Evolutionary conservation across 352 stramenopile genomes (phyloP).

Genomic region (Phytophthora constricta): DNA sequence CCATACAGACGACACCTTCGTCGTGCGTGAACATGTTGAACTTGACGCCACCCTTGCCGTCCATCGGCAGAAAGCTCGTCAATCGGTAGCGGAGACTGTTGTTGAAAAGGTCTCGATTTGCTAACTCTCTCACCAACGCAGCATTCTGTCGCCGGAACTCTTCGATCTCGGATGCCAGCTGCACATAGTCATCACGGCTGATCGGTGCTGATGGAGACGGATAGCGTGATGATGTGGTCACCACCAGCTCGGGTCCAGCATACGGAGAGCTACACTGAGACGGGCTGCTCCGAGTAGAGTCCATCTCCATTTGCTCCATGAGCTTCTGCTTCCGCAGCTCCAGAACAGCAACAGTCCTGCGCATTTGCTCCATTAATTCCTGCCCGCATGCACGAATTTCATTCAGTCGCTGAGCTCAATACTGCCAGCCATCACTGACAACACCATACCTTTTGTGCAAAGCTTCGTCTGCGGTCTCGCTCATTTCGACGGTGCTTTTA

Average conservation of each 20-base stretch:
- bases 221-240: slow-evolving; percentile 3
- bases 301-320: slow-evolving; percentile 16
- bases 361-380: slow-evolving; percentile 43
- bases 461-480: slow-evolving; percentile 44
- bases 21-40: slow-evolving; percentile 28
- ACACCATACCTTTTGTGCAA: slow-evolving; percentile 41
- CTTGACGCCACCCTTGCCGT: slow-evolving; percentile 4
- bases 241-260: slow-evolving; percentile 2
- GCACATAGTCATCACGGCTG: slow-evolving; percentile 40
- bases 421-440: neutral
- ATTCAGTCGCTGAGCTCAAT: too few species aligned
- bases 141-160: slow-evolving; percentile 45
- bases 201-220: neutral
- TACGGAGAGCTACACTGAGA: neutral
- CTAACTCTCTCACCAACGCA: slow-evolving; percentile 36
- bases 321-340: slow-evolving; percentile 38
- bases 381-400: slow-evolving; percentile 12
- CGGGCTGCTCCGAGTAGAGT: neutral
- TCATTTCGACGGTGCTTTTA: slow-evolving; percentile 44
- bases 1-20: slow-evolving; percentile 22
- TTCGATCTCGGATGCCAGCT: slow-evolving; percentile 44
- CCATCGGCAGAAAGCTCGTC: slow-evolving; percentile 18
- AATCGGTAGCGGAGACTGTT: slow-evolving; percentile 53
- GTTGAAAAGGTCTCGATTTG: slow-evolving; percentile 48
- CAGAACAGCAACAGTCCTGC: slow-evolving; percentile 31